Base-by-base conservation (phyloP, 2,329 filamentous ascomycete species). In the Cladophialophora psammophila region DNA sequence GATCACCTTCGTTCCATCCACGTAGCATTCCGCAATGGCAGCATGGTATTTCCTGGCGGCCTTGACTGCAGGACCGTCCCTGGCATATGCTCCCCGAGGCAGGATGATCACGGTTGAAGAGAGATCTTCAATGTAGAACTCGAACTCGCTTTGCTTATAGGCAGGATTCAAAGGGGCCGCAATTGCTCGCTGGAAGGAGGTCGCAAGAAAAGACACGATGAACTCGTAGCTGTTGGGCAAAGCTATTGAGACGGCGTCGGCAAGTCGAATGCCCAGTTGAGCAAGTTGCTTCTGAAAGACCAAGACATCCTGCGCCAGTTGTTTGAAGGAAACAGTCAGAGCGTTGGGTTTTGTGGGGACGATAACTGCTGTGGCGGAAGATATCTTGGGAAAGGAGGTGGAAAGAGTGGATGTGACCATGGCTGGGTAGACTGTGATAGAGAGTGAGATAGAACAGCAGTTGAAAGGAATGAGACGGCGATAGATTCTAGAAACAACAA, bases 71-170 rank as follows among this genome's bases (percentile, higher is more conserved):
- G 91, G 86, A 9, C 87, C 88, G 76, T 89, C 83, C 72, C 88
- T 84, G 10, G 83, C 82, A 74, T 88, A 91, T 13, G 89, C 87
- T 15, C 91, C 92, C 72, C 84, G 84, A 12, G 92, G 92, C 9
- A 96, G 90, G 40, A 96, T 83, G 36, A 93, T 87, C 66, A 96
- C 82, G 38, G 90, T 90, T 5, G 92, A 94, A 76, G 89, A 91
- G 73, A 96, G 84, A 76, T 96, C 92, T 71, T 93, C 90, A 75
- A 96, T 94, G 79, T 95, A 96, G 80, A 96, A 96, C 78, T 95
- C 92, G 77, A 94, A 95, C 78, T 96, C 92, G 65, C 89, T 89
- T 79, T 95, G 91, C 82, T 94, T 96, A 83, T 96, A 96, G 53
- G 89, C 90, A 48, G 92, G 88, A 78, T 96, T 96, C 71, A 96